These are phyloP conservation scores for Chenopodium album DNA, from an alignment of 148 eudicot species.

Conservation along the genomic window DNA sequence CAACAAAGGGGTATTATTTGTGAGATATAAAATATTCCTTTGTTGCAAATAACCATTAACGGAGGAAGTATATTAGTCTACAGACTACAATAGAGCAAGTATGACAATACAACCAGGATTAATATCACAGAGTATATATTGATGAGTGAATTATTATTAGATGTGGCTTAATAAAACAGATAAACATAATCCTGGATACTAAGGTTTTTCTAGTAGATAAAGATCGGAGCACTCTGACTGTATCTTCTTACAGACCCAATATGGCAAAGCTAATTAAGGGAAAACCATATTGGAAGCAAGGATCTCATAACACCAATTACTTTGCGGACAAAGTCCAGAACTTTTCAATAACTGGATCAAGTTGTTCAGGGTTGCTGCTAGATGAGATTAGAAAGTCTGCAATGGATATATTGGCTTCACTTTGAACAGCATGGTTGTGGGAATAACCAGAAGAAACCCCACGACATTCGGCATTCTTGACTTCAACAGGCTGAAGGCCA, in stretches of 20 bases:
- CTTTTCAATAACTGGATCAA: not conserved
- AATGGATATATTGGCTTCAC: constrained; percentile 5
- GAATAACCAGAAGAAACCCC: not conserved
- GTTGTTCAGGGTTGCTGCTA: not conserved
- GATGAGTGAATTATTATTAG: not conserved
- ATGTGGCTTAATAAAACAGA: not conserved
- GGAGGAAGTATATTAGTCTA: not conserved
- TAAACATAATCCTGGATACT: not conserved
- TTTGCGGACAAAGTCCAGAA: not conserved
- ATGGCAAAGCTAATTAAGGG: not conserved
- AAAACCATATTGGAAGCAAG: not conserved
- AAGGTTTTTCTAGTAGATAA: constrained; percentile 3
- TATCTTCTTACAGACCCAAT: not conserved
- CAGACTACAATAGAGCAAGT: not conserved
- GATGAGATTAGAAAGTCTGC: not conserved
- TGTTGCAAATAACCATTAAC: too few relatives aligned
- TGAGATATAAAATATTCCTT: too few relatives aligned
- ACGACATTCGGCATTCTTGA: not conserved
- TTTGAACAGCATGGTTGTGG: constrained; percentile 1
- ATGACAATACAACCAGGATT: not conserved
- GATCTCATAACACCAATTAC: constrained; percentile 2
- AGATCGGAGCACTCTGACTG: constrained; percentile 3
- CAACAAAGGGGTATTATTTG: too few relatives aligned
- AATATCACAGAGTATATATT: not conserved
- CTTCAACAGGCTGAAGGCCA: not conserved